Percentiles rank a stretch among this genome's conserved stretches.
phyloP scores from a whole-genome alignment of 1,139 yeast genomes.

The Hyphopichia burtonii region DNA sequence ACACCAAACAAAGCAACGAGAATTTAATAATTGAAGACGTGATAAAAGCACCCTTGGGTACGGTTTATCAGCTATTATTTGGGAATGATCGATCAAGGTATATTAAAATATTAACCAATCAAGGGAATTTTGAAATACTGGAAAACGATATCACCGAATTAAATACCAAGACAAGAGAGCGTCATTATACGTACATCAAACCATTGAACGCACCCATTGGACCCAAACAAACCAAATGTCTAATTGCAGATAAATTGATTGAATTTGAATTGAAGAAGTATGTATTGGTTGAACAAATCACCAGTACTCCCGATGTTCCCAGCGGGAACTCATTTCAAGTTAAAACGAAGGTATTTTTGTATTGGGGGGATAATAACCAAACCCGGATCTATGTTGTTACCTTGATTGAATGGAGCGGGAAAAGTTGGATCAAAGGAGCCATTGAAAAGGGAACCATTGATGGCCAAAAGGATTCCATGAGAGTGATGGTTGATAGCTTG shows the following conservation, averaged over 20 bases:
- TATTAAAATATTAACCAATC: slow-evolving; percentile 56
- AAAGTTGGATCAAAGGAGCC: slow-evolving; percentile 87
- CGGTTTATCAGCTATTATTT: slow-evolving; percentile 64
- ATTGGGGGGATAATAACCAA: slow-evolving; percentile 74
- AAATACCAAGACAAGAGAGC: slow-evolving; percentile 26
- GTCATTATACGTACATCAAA: slow-evolving; percentile 72
- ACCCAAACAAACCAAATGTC: slow-evolving; percentile 89
- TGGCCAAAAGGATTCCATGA: slow-evolving; percentile 79
- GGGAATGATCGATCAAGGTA: slow-evolving; percentile 69
- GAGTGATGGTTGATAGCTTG: slow-evolving; percentile 56
- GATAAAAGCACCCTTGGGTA: slow-evolving; percentile 79
- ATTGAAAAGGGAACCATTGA: slow-evolving; percentile 90
- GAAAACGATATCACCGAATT: slow-evolving; percentile 49
- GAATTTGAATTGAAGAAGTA: slow-evolving; percentile 57
- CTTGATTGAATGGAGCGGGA: slow-evolving; percentile 85
- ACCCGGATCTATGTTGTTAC: slow-evolving; percentile 68
- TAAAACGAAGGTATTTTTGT: slow-evolving; percentile 61
- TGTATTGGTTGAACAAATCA: slow-evolving; percentile 62
- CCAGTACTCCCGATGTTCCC: slow-evolving; percentile 93
- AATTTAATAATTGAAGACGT: slow-evolving; percentile 60
- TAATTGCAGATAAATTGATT: slow-evolving; percentile 69
- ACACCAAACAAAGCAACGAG: slow-evolving; percentile 57
- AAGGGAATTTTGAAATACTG: slow-evolving; percentile 69
- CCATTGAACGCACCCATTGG: slow-evolving; percentile 86
- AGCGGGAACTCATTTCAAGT: slow-evolving; percentile 82